These are phyloP conservation scores for Dendrothele bispora DNA, from an alignment of 768 basidiomycete genomes.

Conservation along the genomic window DNA sequence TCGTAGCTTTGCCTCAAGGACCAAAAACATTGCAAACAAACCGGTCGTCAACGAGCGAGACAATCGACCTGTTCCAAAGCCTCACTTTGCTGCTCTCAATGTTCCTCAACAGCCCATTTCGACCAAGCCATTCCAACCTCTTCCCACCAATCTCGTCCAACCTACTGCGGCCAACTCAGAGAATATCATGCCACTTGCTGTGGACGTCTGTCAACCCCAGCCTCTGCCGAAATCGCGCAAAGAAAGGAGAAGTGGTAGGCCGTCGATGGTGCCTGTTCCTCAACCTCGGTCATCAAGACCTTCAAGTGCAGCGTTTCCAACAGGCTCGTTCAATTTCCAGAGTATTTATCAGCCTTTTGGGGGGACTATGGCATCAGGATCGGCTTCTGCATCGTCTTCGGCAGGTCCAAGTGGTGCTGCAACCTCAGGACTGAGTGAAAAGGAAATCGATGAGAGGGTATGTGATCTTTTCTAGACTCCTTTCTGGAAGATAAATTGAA, in stretches of 20 bases:
- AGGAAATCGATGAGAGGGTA: slow-evolving; percentile 78
- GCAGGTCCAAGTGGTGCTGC: background rate
- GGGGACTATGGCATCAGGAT: no score
- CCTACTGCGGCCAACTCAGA: no score
- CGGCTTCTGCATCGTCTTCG: background rate
- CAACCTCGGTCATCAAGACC: no score
- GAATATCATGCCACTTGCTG: no score
- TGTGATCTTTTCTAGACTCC: slow-evolving; percentile 14
- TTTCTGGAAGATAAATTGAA: background rate
- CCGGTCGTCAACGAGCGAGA: slow-evolving; percentile 77
- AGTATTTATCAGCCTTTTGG: no score
- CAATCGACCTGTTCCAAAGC: slow-evolving; percentile 55
- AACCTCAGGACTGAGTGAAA: slow-evolving; percentile 50
- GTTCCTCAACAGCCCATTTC: no score
- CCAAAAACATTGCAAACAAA: slow-evolving; percentile 85
- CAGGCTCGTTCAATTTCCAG: no score
- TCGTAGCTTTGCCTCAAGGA: slow-evolving; percentile 72
- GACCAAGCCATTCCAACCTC: no score
- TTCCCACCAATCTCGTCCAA: no score
- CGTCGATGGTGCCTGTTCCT: background rate
- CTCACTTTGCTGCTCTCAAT: slow-evolving; percentile 62
- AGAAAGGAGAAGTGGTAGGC: slow-evolving; percentile 1
- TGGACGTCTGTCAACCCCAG: no score
- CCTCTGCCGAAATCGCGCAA: no score
- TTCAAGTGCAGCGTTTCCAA: no score